Conservation (phyloP, 2,329 filamentous ascomycete species). For the Bisporella sp. region DNA sequence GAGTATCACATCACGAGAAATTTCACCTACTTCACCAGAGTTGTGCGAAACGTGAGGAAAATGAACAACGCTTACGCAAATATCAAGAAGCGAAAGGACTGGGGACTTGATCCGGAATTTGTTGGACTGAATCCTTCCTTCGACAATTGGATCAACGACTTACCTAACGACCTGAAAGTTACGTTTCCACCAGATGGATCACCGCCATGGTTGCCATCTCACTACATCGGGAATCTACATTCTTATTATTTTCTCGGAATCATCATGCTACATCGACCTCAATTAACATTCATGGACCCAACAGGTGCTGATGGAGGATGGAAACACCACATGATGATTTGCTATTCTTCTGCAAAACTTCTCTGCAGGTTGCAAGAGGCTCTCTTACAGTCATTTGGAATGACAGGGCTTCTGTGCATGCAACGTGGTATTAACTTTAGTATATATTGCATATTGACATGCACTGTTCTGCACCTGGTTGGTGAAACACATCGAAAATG, state of each 20-base stretch:
- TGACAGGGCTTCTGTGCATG: slow-evolving; percentile 83
- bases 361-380: slow-evolving; percentile 84
- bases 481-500: slow-evolving; percentile 30
- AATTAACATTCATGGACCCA: slow-evolving; percentile 72
- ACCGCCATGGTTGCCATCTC: slow-evolving; percentile 76
- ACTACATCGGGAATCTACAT: slow-evolving; percentile 85
- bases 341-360: slow-evolving; percentile 76
- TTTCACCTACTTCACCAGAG: slow-evolving; percentile 72
- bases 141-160: slow-evolving; percentile 64
- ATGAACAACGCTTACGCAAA: slow-evolving; percentile 71
- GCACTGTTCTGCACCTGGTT: slow-evolving; percentile 89
- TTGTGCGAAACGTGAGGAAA: slow-evolving; percentile 69
- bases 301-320: slow-evolving; percentile 65
- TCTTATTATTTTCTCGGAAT: slow-evolving; percentile 81
- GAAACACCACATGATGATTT: slow-evolving; percentile 83
- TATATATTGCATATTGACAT: slow-evolving; percentile 86
- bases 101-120: slow-evolving; percentile 81
- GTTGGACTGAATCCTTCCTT: slow-evolving; percentile 73
- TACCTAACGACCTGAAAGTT: slow-evolving; percentile 73
- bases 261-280: slow-evolving; percentile 82
- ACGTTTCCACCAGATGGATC: slow-evolving; percentile 72
- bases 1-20: slow-evolving; percentile 77
- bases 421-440: slow-evolving; percentile 90
- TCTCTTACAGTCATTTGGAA: slow-evolving; percentile 66
- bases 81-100: slow-evolving; percentile 71